Evolutionary conservation across 257 asterid species (phyloP).

Genomic region (Cinchona pubescens): DNA sequence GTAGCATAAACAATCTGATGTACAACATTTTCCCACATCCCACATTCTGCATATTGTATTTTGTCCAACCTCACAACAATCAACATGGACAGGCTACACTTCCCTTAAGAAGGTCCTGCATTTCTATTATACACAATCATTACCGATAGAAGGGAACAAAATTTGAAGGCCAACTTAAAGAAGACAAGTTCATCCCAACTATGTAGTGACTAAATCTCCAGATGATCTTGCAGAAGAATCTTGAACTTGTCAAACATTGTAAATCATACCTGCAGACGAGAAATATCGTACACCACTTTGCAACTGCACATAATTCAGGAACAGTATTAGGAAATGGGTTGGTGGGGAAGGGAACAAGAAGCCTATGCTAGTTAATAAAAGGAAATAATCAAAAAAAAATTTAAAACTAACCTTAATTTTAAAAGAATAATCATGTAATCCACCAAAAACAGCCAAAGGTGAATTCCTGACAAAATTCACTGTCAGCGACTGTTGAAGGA

Average conservation of each 20-base stretch:
- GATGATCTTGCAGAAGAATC: neutral
- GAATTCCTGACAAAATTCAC: constrained; percentile 54
- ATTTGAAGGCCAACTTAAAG: neutral
- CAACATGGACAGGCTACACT: neutral
- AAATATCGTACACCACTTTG: constrained; percentile 53
- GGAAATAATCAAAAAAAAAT: constrained; percentile 7
- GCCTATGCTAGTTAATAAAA: constrained; percentile 14
- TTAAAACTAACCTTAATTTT: constrained; percentile 54
- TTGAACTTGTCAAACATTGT: neutral
- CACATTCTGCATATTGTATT: neutral
- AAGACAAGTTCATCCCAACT: neutral
- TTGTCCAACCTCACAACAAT: neutral
- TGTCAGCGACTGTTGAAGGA: constrained; percentile 22
- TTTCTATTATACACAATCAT: neutral
- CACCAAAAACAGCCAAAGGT: constrained; percentile 37
- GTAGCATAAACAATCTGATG: neutral
- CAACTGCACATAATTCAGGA: constrained; percentile 57
- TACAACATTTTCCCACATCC: neutral
- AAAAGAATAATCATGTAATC: constrained; percentile 44
- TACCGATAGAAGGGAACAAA: neutral
- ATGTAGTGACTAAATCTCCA: neutral
- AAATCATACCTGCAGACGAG: constrained; percentile 69
- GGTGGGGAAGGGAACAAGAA: neutral
- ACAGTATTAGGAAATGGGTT: constrained; percentile 26
- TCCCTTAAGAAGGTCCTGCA: neutral